Conservation (phyloP, 139 green algal genomes). For the Trebouxia sp. region DNA sequence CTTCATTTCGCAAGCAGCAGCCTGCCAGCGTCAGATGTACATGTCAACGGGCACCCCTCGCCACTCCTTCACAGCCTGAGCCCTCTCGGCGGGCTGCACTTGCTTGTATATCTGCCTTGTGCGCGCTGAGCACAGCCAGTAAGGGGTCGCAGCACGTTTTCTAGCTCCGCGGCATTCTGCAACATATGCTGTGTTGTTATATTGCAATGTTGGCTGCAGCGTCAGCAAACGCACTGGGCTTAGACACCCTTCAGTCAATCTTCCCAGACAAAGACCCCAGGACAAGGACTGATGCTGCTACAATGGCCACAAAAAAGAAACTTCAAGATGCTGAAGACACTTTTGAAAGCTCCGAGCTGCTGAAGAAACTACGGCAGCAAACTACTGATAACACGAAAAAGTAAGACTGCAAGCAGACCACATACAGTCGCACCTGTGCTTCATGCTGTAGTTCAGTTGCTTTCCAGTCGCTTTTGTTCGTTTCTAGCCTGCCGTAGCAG, state of each 20-base stretch:
- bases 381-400: constrained; percentile 39
- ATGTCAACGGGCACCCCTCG: too few species aligned
- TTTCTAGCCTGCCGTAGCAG: not conserved
- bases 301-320: constrained; percentile 12
- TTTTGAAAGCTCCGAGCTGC: constrained; percentile 42
- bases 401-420: too few species aligned
- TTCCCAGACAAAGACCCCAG: constrained; percentile 10
- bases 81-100: not conserved
- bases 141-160: too few species aligned
- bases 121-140: not conserved
- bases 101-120: constrained; percentile 7
- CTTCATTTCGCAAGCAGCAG: not conserved
- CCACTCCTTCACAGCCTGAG: not conserved
- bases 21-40: not conserved
- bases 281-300: not conserved
- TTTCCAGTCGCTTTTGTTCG: not conserved
- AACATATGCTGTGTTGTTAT: not conserved
- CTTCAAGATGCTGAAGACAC: constrained; percentile 34
- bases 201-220: not conserved
- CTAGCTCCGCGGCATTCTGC: not conserved
- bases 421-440: not conserved
- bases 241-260: constrained; percentile 6
- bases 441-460: not conserved
- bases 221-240: not conserved
- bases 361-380: constrained; percentile 41